Percentiles rank a stretch among this genome's conserved stretches.
Evolutionary conservation across 345 rosid species (phyloP).

Genomic region (Eucalyptus rudis): DNA sequence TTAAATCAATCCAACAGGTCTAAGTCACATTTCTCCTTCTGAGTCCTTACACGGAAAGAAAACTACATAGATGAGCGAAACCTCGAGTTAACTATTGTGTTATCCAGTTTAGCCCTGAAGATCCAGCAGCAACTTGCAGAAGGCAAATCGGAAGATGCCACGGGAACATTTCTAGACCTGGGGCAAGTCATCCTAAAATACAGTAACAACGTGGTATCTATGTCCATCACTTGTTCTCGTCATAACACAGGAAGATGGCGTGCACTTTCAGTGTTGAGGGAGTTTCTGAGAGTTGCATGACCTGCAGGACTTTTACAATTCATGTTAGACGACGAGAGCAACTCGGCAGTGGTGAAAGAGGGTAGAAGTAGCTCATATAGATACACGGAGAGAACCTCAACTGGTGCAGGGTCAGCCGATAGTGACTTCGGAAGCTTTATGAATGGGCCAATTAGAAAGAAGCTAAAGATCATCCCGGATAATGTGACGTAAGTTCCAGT

Average conservation of each 20-base stretch:
- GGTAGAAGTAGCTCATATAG: too few relatives aligned
- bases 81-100: background rate
- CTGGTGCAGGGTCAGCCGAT: background rate
- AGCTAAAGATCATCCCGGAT: conserved; percentile 19
- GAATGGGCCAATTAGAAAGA: conserved; percentile 14
- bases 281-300: background rate
- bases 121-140: conserved; percentile 15
- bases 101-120: conserved; percentile 7
- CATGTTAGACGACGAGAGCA: background rate
- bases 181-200: background rate
- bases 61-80: background rate
- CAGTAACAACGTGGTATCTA: conserved; percentile 19
- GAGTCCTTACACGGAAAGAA: background rate
- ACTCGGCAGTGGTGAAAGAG: too few relatives aligned
- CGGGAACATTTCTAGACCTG: conserved; percentile 3
- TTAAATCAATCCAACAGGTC: conserved; percentile 19
- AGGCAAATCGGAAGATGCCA: conserved; percentile 15
- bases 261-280: background rate
- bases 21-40: background rate
- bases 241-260: background rate
- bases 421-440: background rate
- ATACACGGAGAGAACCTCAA: too few relatives aligned
- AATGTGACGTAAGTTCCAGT: conserved; percentile 7
- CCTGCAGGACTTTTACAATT: conserved; percentile 21
- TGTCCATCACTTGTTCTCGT: background rate